Base-by-base conservation (phyloP, 805 yeast species). In the Tanozyma kutaoensis region DNA sequence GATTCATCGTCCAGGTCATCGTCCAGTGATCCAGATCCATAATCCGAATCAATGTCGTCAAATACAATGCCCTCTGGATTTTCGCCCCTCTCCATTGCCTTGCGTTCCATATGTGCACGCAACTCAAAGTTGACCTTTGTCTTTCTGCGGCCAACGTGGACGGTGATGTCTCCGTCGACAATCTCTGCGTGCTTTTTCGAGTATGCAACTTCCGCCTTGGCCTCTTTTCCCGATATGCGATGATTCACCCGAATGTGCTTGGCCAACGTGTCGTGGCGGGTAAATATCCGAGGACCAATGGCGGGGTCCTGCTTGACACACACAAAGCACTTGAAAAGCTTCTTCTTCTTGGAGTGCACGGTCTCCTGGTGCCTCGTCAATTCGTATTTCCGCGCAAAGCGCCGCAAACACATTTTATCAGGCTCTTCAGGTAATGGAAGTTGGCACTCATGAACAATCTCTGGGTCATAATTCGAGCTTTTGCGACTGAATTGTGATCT, bases 351-450 rank as follows among this genome's bases (percentile, higher is more conserved):
- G 1, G 96, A 91, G 50, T 88, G 98, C 29, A 88, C 86, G 0
- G 97, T 91, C 44, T 88, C 94, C 51, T 88, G 95, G 52, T 88
- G 98, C 42, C 98, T 71, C 15, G 86, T 78, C 44, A 88, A 62
- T 57, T 88, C 98, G 48, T 88, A 88, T 12, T 95, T 93, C 27
- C 66, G 43, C 14, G 64, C 55, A 34, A 60, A 60, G 16, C 65
- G 42, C 25, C 66, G 53, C 33, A 57, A 43, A 31, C 66, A 60
- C 27, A 54, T 33, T 34, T 50, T 50, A 20, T 48, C 44, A 3
- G 62, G 58, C 25, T 56, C 64, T 28, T 58, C 66, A 4, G 64
- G 55, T 2, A 62, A 54, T 3, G 65, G 58, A 20, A 60, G 43
- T 32, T 56, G 65, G 38, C 66, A 60, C 37, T 60, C 66, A 34